phyloP scores from a whole-genome alignment of 192 early-diverging fungal genomes.

The Paraglomus brasilianum region DNA sequence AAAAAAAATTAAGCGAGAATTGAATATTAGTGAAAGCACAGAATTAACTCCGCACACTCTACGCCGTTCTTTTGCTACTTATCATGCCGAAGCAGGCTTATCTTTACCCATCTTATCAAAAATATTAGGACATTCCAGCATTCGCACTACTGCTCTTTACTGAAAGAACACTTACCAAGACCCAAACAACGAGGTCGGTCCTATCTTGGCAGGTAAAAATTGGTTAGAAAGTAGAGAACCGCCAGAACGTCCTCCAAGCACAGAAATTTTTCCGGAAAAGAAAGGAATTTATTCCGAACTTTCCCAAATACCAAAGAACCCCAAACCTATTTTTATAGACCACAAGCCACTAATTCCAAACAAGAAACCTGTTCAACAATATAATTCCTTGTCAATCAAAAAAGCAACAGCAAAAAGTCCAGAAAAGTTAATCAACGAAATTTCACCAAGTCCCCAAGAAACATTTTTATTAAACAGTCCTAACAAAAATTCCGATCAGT shows the following conservation, averaged over 20 bases:
- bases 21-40: not conserved
- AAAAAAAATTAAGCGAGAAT: not conserved
- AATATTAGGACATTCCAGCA: constrained; percentile 1
- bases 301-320: no score
- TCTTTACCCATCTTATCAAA: not conserved
- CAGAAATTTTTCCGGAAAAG: not conserved
- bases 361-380: not conserved
- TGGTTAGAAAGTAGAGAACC: constrained; percentile 2
- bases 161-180: constrained; percentile 1
- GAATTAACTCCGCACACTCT: constrained; percentile 7
- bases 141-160: not conserved
- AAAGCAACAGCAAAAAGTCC: not conserved
- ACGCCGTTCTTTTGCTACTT: constrained; percentile 1
- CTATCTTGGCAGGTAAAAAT: not conserved
- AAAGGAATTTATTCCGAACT: not conserved
- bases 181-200: not conserved
- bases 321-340: not conserved
- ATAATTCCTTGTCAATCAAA: not conserved
- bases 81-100: not conserved
- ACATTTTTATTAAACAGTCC: not conserved
- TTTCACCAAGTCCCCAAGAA: not conserved
- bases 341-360: not conserved
- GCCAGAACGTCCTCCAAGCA: not conserved
- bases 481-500: no score
- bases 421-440: not conserved